Evolutionary conservation across 495 filamentous ascomycete species (phyloP), one percentile per base, ranked within the genome.

Genomic region (Neurospora sp.): DNA sequence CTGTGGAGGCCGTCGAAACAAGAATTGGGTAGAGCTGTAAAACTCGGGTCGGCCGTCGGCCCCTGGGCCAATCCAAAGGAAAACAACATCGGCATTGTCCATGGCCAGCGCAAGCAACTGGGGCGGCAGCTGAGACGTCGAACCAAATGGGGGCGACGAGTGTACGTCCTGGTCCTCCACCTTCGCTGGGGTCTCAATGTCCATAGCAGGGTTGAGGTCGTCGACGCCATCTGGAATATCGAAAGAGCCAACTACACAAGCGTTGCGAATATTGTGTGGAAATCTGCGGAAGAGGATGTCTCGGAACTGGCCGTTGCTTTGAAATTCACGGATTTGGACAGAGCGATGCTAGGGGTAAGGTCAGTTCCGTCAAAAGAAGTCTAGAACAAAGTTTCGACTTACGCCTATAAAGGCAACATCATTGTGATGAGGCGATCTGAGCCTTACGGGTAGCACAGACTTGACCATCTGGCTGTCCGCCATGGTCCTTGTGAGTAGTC

Each of bases 351-450:
- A 76, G 27, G 53, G 18, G 37, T 35, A 39, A 74, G 70, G 79
- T 84, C 69, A 84, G 81, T 38, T 1, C 31, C 22, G 59, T 42
- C 12, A 61, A 69, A 68, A 48, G n/a, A 74, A 38, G 20, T 9
- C 37, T 35, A 18, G 46, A 38, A 53, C 61, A 74, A 71, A 44
- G 46, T 71, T 59, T 59, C 20, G 39, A 70, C 90, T 80, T 80
- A 94, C 92, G 44, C 92, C 89, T 68, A 99, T 87, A 74, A 98
- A 94, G n/a, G 94, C 90, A 74, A 98, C 92, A 85, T 99, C 94
- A 71, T 97, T 94, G 71, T 89, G 86, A 10, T 86, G 78, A 68
- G 84, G 82, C 72, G 88, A 88, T 59, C 94, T 85, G 69, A 98
- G 85, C 73, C 91, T 88, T 10, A 91, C 93, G 11, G 95, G 94